phyloP scores from a whole-genome alignment of 768 basidiomycete genomes.

The Rhodosporidiobolus sp. region DNA sequence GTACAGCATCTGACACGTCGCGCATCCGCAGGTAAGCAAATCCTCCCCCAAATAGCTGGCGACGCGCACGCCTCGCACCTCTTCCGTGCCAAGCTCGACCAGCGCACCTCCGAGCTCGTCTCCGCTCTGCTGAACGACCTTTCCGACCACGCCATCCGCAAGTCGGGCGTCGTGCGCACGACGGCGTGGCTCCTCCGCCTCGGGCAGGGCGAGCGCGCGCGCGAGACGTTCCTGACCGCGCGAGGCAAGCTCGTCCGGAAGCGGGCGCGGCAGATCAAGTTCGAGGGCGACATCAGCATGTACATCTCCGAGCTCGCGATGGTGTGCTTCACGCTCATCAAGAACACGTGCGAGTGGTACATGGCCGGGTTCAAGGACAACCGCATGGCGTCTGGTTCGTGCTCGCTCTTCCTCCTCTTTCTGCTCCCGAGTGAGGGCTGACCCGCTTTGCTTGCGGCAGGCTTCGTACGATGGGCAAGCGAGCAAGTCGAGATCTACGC shows the following conservation, averaged over 20 bases:
- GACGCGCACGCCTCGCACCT: conserved; percentile 32
- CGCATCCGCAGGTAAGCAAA: conserved; percentile 55
- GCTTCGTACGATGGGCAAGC: conserved; percentile 91
- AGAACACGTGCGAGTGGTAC: conserved; percentile 98
- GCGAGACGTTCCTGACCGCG: conserved; percentile 75
- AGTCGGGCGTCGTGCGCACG: conserved; percentile 67
- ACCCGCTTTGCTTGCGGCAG: conserved; percentile 51
- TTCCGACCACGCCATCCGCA: conserved; percentile 66
- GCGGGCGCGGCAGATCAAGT: conserved; percentile 79
- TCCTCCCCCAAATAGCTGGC: conserved; percentile 38
- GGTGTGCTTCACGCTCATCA: conserved; percentile 88
- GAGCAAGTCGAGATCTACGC: conserved; percentile 77
- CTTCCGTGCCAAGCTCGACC: conserved; percentile 43
- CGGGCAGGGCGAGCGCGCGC: conserved; percentile 71
- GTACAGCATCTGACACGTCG: neutral
- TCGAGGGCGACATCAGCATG: conserved; percentile 79
- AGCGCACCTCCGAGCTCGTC: conserved; percentile 38
- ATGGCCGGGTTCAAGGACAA: conserved; percentile 93
- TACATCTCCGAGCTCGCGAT: conserved; percentile 84
- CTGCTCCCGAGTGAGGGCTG: neutral
- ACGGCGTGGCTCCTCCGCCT: conserved; percentile 71
- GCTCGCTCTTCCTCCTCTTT: neutral
- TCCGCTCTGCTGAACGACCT: conserved; percentile 53
- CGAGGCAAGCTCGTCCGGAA: conserved; percentile 69
- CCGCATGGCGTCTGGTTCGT: conserved; percentile 81